These are phyloP conservation scores for Odonthalia washingtoniensis DNA, from an alignment of 31 red algal species.

Conservation along the genomic window DNA sequence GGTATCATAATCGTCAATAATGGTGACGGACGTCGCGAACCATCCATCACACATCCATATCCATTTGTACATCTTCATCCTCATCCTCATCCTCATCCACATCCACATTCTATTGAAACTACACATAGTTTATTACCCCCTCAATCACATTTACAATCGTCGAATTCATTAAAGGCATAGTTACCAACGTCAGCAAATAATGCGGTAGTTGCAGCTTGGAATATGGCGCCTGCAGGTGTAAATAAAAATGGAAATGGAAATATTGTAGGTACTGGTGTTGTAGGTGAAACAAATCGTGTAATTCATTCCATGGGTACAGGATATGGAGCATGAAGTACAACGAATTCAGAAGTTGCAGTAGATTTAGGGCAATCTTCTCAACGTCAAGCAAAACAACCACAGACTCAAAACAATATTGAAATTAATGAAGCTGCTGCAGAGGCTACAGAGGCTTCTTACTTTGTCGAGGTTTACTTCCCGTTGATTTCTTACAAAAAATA, in stretches of 20 bases:
- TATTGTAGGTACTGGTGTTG: constrained; percentile 1
- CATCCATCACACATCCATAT: too few relatives aligned
- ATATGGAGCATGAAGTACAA: neutral
- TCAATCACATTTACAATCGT: too few relatives aligned
- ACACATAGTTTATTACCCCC: too few relatives aligned
- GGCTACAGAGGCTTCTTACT: constrained; percentile 38
- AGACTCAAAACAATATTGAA: constrained; percentile 9
- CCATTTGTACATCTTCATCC: too few relatives aligned
- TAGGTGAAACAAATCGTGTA: neutral
- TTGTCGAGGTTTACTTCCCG: constrained; percentile 36
- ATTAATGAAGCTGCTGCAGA: constrained; percentile 23
- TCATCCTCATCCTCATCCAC: too few relatives aligned
- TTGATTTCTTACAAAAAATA: neutral
- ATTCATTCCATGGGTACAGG: neutral
- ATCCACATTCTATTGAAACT: too few relatives aligned
- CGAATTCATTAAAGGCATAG: too few relatives aligned
- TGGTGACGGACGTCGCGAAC: too few relatives aligned
- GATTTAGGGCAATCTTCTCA: neutral
- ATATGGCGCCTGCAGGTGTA: too few relatives aligned
- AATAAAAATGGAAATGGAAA: neutral
- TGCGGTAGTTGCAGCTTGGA: too few relatives aligned
- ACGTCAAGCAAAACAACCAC: neutral
- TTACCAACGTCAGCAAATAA: too few relatives aligned
- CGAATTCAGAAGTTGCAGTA: constrained; percentile 1
- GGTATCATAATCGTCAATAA: too few relatives aligned